Conservation (phyloP, 352 stramenopile species). For the Phytopythium sindhum region DNA sequence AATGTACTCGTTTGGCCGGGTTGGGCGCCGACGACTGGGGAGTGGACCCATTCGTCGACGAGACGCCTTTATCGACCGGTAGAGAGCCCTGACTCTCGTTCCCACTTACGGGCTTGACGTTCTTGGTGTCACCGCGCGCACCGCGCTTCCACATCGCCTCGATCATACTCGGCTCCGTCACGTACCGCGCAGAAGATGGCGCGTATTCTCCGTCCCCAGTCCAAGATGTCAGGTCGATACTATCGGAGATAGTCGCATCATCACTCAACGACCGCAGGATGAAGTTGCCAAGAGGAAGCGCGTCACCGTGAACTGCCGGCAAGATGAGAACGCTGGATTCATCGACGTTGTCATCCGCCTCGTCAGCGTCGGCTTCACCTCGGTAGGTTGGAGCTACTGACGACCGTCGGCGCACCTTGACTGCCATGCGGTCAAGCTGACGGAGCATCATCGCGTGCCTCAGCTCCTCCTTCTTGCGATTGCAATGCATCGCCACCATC, state of each 20-base stretch:
- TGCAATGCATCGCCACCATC: conserved; percentile 2
- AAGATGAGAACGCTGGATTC: conserved; percentile 4
- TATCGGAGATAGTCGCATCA: background rate
- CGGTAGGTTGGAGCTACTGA: background rate
- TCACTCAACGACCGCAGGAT: conserved; percentile 7
- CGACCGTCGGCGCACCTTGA: background rate
- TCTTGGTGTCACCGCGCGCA: background rate
- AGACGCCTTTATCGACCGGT: background rate
- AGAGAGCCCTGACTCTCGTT: background rate
- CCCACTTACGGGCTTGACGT: background rate
- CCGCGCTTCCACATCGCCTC: conserved; percentile 62
- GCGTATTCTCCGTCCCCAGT: background rate
- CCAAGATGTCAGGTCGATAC: background rate
- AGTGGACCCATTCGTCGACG: background rate
- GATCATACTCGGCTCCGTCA: background rate
- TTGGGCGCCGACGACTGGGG: background rate
- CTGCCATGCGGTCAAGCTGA: conserved; percentile 6
- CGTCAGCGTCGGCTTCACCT: conserved; percentile 12
- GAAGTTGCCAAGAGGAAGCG: conserved; percentile 41
- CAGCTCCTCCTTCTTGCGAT: conserved; percentile 33
- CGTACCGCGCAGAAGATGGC: background rate
- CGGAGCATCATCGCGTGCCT: conserved; percentile 21
- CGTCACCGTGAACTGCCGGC: conserved; percentile 22
- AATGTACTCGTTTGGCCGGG: background rate
- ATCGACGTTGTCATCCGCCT: background rate